Conservation (phyloP, 116 monocot species). For the Phalaenopsis hybrid region DNA sequence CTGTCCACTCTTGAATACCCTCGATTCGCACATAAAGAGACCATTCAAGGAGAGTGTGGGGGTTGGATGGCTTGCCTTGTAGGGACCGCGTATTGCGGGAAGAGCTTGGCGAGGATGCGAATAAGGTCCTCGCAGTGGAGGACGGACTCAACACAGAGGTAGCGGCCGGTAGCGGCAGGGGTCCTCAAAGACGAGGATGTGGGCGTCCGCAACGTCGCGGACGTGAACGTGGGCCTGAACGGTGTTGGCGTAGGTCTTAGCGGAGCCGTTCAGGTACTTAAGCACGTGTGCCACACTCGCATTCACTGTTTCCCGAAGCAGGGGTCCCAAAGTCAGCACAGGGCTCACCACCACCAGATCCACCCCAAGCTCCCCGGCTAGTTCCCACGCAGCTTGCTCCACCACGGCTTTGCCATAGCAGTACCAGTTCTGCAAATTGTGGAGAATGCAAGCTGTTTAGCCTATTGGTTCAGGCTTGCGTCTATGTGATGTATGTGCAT, state of each 20-base stretch:
- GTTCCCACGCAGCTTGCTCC: conserved; percentile 61
- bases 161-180: conserved; percentile 38
- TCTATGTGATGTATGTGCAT: no score
- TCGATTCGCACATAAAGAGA: no score
- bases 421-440: conserved; percentile 66
- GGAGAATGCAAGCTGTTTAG: no score
- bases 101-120: conserved; percentile 57
- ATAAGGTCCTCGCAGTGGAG: conserved; percentile 77
- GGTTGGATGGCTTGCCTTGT: conserved; percentile 28
- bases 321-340: conserved; percentile 76
- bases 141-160: conserved; percentile 63
- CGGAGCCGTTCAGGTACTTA: conserved; percentile 76
- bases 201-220: conserved; percentile 66
- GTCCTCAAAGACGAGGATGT: conserved; percentile 55
- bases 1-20: no score
- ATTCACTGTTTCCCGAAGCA: conserved; percentile 72
- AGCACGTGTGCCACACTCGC: conserved; percentile 68
- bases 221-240: conserved; percentile 84
- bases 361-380: conserved; percentile 45
- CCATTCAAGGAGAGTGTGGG: no score
- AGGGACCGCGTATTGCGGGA: conserved; percentile 72
- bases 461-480: no score
- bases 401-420: conserved; percentile 98
- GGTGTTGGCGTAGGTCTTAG: conserved; percentile 66
- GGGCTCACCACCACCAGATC: conserved; percentile 86